phyloP scores from a whole-genome alignment of 306 rosid genomes.

The Lithocarpus polystachyus region DNA sequence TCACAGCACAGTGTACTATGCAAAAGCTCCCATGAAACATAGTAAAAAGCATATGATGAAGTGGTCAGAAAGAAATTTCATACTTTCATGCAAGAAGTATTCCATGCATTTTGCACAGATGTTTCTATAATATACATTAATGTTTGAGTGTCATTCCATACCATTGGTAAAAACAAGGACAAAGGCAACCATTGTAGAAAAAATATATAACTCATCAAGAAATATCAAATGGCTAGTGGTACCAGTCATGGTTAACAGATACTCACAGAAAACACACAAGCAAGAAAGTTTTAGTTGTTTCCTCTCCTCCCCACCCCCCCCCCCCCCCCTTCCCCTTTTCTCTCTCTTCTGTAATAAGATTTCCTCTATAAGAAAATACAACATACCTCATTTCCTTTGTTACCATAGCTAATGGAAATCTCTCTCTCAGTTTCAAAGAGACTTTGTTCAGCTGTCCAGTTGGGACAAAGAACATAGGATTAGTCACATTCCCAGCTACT shows the following conservation, averaged over 20 bases:
- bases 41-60: neutral
- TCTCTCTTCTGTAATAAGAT: neutral
- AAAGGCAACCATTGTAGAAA: conserved; percentile 1
- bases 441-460: conserved; percentile 60
- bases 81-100: neutral
- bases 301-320: rapidly evolving
- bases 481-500: conserved; percentile 18
- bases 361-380: neutral
- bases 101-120: neutral
- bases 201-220: neutral
- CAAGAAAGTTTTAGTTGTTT: neutral
- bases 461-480: conserved; percentile 13
- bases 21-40: neutral
- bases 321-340: rapidly evolving
- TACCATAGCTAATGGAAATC: conserved; percentile 84
- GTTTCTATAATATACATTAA: neutral
- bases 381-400: conserved; percentile 93
- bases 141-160: neutral
- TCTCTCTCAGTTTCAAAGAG: conserved; percentile 48
- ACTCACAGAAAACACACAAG: neutral
- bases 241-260: neutral
- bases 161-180: neutral
- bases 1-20: neutral
- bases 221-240: neutral
- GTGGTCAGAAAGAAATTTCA: neutral